Conservation (phyloP, 306 rosid genomes). For the Corylus avellana region DNA sequence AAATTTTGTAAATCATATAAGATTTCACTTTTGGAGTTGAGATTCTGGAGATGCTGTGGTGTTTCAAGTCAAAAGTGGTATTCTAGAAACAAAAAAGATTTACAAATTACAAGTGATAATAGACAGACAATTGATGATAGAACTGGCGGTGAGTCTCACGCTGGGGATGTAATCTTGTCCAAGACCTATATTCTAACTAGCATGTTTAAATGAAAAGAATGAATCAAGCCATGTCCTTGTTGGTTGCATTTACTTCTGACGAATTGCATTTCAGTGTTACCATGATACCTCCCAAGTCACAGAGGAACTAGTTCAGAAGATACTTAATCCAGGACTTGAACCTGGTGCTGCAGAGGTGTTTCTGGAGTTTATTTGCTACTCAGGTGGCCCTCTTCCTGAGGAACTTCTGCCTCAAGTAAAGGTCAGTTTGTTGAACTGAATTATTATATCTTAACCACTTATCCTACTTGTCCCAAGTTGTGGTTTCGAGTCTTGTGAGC, state of each 20-base stretch:
- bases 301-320: conserved; percentile 76
- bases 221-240: background rate
- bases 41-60: background rate
- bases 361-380: conserved; percentile 92
- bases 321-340: conserved; percentile 89
- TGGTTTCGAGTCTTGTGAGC: background rate
- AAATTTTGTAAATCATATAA: background rate
- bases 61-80: background rate
- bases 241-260: conserved; percentile 18
- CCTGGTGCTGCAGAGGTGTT: conserved; percentile 93
- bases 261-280: conserved; percentile 69
- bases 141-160: background rate
- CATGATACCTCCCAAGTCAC: conserved; percentile 87
- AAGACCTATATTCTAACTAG: background rate
- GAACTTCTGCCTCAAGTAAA: conserved; percentile 83
- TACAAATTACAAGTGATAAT: background rate
- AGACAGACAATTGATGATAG: background rate
- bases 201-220: background rate
- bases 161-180: background rate
- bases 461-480: background rate
- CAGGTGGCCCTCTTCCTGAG: conserved; percentile 96
- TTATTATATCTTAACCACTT: conserved; percentile 9
- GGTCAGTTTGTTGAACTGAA: conserved; percentile 47
- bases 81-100: background rate
- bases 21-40: background rate